Base-by-base conservation (phyloP, 1,139 yeast genomes). In the Wickerhamomyces sp. region DNA sequence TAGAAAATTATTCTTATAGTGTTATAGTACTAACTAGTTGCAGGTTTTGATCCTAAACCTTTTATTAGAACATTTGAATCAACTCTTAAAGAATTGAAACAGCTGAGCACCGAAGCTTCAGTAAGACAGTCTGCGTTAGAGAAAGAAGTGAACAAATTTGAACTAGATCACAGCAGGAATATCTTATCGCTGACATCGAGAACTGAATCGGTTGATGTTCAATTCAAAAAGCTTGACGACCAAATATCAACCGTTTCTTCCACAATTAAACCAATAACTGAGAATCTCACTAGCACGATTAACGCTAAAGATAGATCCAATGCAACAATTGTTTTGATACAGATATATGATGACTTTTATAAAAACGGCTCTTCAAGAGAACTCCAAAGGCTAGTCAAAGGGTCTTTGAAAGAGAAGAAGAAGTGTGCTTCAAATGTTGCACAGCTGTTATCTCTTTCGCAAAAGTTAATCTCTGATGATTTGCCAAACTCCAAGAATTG, bases 1-100 rank as follows among this genome's bases (percentile, higher is more conserved):
- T 8, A n/a, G 14, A 5, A 10, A 12, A 25, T 12, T 32, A 6
- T 16, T 16, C 10, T 21, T 21, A 10, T 8, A 21, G 10, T 7
- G 10, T 21, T 10, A 21, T 10, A 18, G 19, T 14, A 32, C 24
- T 9, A 31, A 29, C 28, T n/a, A 10, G 36, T 28, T 10, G 17
- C 41, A 47, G 48, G 74, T 57, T 60, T 84, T 40, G 97, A 92
- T 58, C 97, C 98, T 2, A 89, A 87, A 52, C 98, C 98, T 2
- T 90, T 87, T 58, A 92, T 92, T 39, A 75, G 96, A 54, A 87
- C 96, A 0, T 90, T 92, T 61, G 97, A 90, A 60, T 79, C 92
- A 2, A 88, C 94, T 1, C 66, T 89, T 34, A 71, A 80, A 39
- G 94, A 87, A 55, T 65, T 88, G 46, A 76, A 80, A 51, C 70